A percentile compares a stretch with the other conserved stretches of the same genome.
These are phyloP conservation scores for Chlorella variabilis DNA, from an alignment of 163 green algal genomes.

Conservation along the genomic window DNA sequence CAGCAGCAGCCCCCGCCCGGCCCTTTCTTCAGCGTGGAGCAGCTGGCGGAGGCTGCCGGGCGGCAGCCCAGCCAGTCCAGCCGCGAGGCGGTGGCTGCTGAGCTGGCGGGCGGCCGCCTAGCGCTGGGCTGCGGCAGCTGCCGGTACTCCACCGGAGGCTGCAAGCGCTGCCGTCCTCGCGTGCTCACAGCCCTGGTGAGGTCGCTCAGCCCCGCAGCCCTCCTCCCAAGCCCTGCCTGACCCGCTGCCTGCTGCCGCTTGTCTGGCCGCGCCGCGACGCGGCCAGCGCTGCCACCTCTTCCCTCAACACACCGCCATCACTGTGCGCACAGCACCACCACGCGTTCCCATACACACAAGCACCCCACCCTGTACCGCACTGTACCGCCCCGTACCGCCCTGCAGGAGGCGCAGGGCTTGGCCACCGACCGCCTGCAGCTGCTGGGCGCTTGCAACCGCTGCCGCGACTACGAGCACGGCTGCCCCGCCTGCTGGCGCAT, in stretches of 20 bases:
- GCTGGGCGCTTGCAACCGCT: conserved; percentile 5
- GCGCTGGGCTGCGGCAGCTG: conserved; percentile 29
- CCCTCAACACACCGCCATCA: too few species aligned
- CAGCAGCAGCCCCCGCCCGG: not conserved
- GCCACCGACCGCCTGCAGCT: not conserved
- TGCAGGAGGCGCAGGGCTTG: not conserved
- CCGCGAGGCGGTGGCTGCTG: not conserved
- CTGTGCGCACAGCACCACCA: too few species aligned
- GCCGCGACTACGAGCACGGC: not conserved
- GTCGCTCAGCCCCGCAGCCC: too few species aligned
- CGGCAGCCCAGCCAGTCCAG: not conserved
- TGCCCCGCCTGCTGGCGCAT: conserved; percentile 19
- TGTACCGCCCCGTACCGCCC: too few species aligned
- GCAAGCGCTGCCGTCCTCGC: not conserved
- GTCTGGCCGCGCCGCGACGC: too few species aligned
- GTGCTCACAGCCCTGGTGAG: not conserved
- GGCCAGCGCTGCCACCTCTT: too few species aligned
- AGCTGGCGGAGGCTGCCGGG: not conserved
- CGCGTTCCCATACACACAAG: too few species aligned
- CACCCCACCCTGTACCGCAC: too few species aligned
- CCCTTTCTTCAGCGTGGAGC: not conserved
- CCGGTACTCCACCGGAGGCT: conserved; percentile 14
- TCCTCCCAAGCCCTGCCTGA: not conserved
- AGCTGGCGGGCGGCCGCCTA: not conserved
- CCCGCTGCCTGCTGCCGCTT: not conserved